These are phyloP conservation scores for Claviceps purpurea DNA, from an alignment of 2,329 filamentous ascomycete genomes.

Conservation along the genomic window DNA sequence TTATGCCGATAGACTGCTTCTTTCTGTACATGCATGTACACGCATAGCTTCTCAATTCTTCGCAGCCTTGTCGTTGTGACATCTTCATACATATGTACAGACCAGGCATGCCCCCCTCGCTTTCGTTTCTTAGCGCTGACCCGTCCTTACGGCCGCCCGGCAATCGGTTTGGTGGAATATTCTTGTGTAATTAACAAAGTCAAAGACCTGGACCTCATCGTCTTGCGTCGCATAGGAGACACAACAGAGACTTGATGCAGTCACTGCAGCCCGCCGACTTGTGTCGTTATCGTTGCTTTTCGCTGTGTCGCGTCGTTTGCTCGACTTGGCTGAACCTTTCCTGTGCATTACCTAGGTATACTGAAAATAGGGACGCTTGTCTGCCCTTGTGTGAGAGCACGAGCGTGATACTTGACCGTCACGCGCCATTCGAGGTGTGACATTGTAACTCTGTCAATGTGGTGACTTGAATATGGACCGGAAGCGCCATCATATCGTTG, in stretches of 20 bases:
- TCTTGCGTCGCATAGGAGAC: neutral
- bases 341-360: neutral
- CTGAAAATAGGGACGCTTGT: neutral
- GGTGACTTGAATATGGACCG: neutral
- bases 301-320: neutral
- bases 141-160: neutral
- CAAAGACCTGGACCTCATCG: neutral
- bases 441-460: conserved; percentile 1
- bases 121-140: conserved; percentile 1
- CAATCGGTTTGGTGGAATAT: neutral
- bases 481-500: neutral
- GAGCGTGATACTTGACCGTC: neutral
- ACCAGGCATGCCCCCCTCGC: neutral
- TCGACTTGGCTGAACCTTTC: no score
- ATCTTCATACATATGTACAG: neutral
- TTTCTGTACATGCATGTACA: no score
- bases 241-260: neutral
- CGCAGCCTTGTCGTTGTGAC: neutral
- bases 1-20: neutral
- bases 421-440: neutral
- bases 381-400: neutral
- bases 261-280: no score
- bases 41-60: no score
- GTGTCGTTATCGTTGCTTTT: neutral
- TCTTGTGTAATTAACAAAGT: neutral